A percentile compares a stretch with the other conserved stretches of the same genome.
Conservation (phyloP, 1,139 yeast species). For the Kluyveromyces sp. region DNA sequence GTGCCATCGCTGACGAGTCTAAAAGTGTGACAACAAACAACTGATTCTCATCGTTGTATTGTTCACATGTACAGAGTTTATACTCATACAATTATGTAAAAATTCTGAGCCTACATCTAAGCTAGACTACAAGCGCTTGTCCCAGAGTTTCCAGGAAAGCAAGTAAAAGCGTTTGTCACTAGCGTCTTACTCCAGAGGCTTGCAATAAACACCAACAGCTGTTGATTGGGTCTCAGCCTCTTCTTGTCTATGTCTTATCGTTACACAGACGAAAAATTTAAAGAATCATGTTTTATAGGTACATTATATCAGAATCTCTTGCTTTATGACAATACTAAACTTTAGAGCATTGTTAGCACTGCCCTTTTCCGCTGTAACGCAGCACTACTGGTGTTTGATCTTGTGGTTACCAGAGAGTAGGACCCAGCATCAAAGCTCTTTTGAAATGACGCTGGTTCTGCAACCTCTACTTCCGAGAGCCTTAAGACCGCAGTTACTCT, state of each 20-base stretch:
- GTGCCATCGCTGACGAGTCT: not conserved
- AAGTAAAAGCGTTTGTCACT: not conserved
- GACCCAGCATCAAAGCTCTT: not conserved
- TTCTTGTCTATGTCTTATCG: too few species aligned
- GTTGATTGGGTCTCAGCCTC: too few species aligned
- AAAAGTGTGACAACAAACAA: not conserved
- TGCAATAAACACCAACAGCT: too few species aligned
- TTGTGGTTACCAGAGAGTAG: not conserved
- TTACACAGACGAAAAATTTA: conserved; percentile 1
- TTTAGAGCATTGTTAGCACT: too few species aligned
- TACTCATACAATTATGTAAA: too few species aligned
- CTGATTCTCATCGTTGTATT: not conserved
- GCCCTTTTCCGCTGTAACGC: too few species aligned
- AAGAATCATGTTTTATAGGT: not conserved
- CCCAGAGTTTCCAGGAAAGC: not conserved
- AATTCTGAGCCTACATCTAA: not conserved
- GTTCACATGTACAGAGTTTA: too few species aligned
- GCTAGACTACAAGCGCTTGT: not conserved
- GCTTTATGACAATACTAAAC: too few species aligned
- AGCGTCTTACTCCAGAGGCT: not conserved
- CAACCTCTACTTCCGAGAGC: conserved; percentile 3
- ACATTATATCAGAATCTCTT: too few species aligned
- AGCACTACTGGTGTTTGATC: not conserved
- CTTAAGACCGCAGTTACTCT: not conserved
- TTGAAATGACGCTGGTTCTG: not conserved